Evolutionary conservation across 306 rosid genomes (phyloP).

Genomic region (Corylus avellana): DNA sequence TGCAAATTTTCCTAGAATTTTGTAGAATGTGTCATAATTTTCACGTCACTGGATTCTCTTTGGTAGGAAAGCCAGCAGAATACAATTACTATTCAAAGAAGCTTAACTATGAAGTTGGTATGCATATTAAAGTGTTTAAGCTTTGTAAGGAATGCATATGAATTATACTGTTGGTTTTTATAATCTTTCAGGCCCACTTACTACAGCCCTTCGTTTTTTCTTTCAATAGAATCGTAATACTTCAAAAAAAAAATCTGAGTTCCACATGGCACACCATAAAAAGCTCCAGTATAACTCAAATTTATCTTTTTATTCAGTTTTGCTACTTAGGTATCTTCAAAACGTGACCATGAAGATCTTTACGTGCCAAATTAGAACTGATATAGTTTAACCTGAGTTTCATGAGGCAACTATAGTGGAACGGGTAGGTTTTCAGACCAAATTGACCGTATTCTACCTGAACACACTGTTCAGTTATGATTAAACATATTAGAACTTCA

Average conservation of each 20-base stretch:
- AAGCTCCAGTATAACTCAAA: not conserved
- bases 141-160: not conserved
- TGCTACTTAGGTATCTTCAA: not conserved
- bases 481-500: not conserved
- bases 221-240: not conserved
- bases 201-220: not conserved
- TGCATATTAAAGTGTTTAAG: not conserved
- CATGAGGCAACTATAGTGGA: not conserved
- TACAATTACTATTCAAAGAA: not conserved
- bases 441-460: not conserved
- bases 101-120: not conserved
- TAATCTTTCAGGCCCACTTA: not conserved
- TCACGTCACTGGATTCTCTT: not conserved
- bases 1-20: not conserved
- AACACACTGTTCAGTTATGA: no score
- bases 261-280: not conserved
- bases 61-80: not conserved
- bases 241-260: not conserved
- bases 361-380: not conserved
- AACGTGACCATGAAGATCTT: not conserved
- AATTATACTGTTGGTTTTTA: not conserved
- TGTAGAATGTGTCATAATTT: not conserved
- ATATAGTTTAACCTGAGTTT: not conserved
- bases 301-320: not conserved
- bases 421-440: not conserved